A percentile compares a stretch with the other conserved stretches of the same genome.
These are phyloP conservation scores for Pseudogymnoascus sp. DNA, from an alignment of 2,329 filamentous ascomycete genomes.

Conservation along the genomic window DNA sequence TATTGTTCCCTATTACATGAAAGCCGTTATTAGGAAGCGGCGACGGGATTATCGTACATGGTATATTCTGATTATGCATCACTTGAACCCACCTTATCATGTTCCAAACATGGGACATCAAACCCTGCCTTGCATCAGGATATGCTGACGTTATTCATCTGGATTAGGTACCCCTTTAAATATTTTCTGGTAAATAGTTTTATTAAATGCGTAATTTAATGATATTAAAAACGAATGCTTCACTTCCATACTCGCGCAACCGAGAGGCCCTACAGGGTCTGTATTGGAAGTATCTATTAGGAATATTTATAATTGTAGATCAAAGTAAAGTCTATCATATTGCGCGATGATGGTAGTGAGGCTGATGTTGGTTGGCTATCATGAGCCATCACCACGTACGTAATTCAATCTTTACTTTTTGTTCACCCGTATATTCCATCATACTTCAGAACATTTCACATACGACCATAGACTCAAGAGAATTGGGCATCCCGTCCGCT, in stretches of 20 bases:
- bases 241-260: background rate
- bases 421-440: too few species aligned
- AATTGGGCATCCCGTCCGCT: background rate
- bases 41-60: constrained; percentile 5
- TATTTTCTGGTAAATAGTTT: background rate
- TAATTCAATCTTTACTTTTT: too few species aligned
- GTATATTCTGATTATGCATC: constrained; percentile 7
- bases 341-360: too few species aligned
- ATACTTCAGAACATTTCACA: too few species aligned
- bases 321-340: background rate
- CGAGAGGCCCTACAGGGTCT: background rate
- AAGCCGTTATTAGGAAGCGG: constrained; percentile 4
- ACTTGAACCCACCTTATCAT: background rate
- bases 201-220: background rate
- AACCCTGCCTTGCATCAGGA: background rate
- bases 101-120: background rate
- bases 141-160: background rate
- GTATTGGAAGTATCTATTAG: background rate
- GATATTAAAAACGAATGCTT: background rate
- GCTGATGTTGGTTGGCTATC: too few species aligned
- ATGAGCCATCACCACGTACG: too few species aligned
- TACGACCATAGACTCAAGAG: too few species aligned
- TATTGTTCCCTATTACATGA: constrained; percentile 8
- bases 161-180: background rate
- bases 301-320: background rate